A percentile compares a stretch with the other conserved stretches of the same genome.
These are phyloP conservation scores for Termitomyces heimii DNA, from an alignment of 768 basidiomycete genomes.

Conservation along the genomic window DNA sequence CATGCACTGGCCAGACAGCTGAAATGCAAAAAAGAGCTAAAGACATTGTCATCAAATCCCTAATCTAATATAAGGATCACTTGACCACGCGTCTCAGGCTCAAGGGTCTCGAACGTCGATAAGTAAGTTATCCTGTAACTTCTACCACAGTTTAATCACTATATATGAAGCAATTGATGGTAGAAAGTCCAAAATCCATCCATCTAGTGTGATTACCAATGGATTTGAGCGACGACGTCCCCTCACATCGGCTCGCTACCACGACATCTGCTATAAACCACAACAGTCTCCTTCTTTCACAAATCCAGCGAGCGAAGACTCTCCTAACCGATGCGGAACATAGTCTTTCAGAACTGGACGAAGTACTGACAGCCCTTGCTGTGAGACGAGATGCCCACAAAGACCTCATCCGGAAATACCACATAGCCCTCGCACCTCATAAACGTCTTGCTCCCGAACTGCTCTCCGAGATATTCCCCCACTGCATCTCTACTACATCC, in stretches of 20 bases:
- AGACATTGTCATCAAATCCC: neutral
- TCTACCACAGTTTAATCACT: neutral
- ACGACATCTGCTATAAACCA: neutral
- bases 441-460: conserved; percentile 9
- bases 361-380: neutral
- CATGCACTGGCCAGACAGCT: neutral
- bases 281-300: neutral
- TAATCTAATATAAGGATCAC: neutral
- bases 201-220: neutral
- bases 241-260: neutral
- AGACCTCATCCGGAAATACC: conserved; percentile 1
- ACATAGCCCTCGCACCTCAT: conserved; percentile 6
- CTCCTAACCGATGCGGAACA: neutral
- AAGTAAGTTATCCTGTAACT: too few species aligned
- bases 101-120: neutral
- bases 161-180: neutral
- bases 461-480: conserved; percentile 7
- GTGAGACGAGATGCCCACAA: conserved; percentile 4
- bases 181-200: neutral
- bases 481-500: neutral
- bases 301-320: neutral
- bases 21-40: neutral
- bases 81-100: neutral
- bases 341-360: conserved; percentile 1
- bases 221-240: neutral